Evolutionary conservation across 495 filamentous ascomycete species (phyloP).

Genomic region (Glutinoglossum americanum): DNA sequence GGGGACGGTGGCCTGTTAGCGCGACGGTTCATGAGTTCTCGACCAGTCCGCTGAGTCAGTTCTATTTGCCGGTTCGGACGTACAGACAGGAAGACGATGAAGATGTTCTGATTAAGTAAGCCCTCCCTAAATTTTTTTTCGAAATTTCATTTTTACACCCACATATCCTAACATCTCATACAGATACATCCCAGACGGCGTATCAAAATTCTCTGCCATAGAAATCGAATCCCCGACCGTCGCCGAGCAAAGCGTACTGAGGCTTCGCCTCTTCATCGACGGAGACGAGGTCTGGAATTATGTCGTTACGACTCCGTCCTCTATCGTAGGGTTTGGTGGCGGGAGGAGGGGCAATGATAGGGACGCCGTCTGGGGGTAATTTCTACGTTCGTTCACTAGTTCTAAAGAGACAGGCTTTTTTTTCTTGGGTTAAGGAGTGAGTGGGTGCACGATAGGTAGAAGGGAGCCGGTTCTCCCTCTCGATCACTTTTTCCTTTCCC

Average conservation of each 20-base stretch:
- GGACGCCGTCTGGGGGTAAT: neutral
- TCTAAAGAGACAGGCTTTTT: too few species aligned
- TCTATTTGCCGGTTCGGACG: constrained; percentile 69
- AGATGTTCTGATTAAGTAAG: constrained; percentile 59
- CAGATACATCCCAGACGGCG: constrained; percentile 66
- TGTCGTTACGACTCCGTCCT: constrained; percentile 29
- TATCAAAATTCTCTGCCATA: constrained; percentile 80
- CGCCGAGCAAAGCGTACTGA: constrained; percentile 31
- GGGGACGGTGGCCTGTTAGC: constrained; percentile 29
- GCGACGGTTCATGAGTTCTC: constrained; percentile 69
- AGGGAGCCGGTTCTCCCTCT: too few species aligned
- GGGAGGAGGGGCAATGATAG: constrained; percentile 20
- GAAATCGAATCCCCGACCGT: constrained; percentile 38
- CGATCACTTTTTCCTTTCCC: too few species aligned
- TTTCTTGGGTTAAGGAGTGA: too few species aligned
- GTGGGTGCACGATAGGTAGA: neutral
- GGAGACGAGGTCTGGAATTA: constrained; percentile 58
- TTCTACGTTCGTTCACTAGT: too few species aligned
- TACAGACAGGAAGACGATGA: constrained; percentile 58
- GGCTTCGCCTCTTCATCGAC: constrained; percentile 67
- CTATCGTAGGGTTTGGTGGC: constrained; percentile 13
- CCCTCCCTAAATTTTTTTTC: constrained; percentile 5
- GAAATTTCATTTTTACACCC: neutral
- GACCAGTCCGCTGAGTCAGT: constrained; percentile 75
- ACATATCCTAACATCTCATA: constrained; percentile 2